Conservation (phyloP, 164 flowering plant genomes). For the Vitis riparia region DNA sequence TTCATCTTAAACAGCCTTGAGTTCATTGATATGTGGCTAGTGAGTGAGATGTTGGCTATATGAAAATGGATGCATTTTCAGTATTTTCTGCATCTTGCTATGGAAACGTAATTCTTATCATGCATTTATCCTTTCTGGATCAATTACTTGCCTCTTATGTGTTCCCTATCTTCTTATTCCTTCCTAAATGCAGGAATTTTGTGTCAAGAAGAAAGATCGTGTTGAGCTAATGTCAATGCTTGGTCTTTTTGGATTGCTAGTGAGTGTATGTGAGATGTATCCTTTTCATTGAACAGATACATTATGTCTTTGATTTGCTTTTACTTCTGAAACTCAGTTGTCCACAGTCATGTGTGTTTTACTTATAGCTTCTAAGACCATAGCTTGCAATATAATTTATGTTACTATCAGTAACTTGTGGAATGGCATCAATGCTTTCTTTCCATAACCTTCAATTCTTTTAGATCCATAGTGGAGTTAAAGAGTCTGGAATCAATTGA, state of each 20-base stretch:
- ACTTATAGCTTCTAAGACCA: too few relatives aligned
- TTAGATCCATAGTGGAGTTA: conserved; percentile 54
- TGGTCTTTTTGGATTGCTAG: conserved; percentile 60
- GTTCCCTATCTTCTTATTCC: not conserved
- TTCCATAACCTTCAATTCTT: conserved; percentile 30
- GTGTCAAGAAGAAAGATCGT: conserved; percentile 72
- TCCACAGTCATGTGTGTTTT: too few relatives aligned
- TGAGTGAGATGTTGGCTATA: too few relatives aligned
- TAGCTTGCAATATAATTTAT: too few relatives aligned
- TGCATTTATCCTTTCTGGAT: too few relatives aligned
- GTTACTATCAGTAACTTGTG: not conserved
- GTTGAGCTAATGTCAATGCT: conserved; percentile 77
- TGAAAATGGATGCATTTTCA: too few relatives aligned
- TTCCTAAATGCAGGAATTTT: conserved; percentile 59
- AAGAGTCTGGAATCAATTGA: conserved; percentile 44
- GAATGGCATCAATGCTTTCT: conserved; percentile 5
- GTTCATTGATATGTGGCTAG: too few relatives aligned
- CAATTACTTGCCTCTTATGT: not conserved
- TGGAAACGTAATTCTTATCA: too few relatives aligned
- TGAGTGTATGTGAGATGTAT: conserved; percentile 70
- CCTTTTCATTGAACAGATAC: conserved; percentile 31
- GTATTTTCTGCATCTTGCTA: not conserved
- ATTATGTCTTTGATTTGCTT: not conserved
- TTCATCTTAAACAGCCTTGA: not conserved
- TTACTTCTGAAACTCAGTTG: too few relatives aligned